Evolutionary conservation across 2,329 filamentous ascomycete genomes (phyloP).

Genomic region (Colletotrichum karsti): DNA sequence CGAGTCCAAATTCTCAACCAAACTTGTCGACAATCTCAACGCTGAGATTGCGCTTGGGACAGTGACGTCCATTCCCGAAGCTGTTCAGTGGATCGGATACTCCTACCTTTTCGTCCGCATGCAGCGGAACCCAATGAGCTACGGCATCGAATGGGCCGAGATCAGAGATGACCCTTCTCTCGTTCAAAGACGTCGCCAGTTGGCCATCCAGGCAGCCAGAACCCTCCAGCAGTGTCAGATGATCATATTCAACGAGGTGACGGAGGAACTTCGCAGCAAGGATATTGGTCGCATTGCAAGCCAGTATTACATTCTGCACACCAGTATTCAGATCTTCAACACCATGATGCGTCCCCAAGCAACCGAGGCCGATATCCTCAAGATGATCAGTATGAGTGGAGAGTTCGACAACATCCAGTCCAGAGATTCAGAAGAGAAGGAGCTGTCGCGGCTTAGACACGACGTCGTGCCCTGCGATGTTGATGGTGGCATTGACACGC

Average conservation of each 20-base stretch:
- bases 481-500: conserved; percentile 72
- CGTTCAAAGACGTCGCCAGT: conserved; percentile 83
- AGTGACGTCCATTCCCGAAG: conserved; percentile 92
- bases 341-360: conserved; percentile 87
- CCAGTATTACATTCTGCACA: conserved; percentile 94
- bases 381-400: conserved; percentile 97
- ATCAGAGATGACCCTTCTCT: conserved; percentile 87
- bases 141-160: conserved; percentile 95
- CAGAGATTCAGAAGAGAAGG: conserved; percentile 87
- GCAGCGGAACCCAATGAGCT: conserved; percentile 88
- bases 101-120: conserved; percentile 98
- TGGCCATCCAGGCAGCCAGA: conserved; percentile 88
- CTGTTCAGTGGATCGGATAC: conserved; percentile 96
- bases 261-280: conserved; percentile 91
- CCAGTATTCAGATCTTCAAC: conserved; percentile 96
- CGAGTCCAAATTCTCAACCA: conserved; percentile 93
- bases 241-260: conserved; percentile 97
- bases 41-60: conserved; percentile 94
- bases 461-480: conserved; percentile 82
- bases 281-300: conserved; percentile 97
- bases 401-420: conserved; percentile 98
- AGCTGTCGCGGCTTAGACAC: conserved; percentile 78
- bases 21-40: conserved; percentile 95
- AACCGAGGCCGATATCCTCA: conserved; percentile 90
- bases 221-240: conserved; percentile 94